A percentile compares a stretch with the other conserved stretches of the same genome.
Evolutionary conservation across 1,284 basidiomycete genomes (phyloP).

Genomic region (Hemileia vastatrix): DNA sequence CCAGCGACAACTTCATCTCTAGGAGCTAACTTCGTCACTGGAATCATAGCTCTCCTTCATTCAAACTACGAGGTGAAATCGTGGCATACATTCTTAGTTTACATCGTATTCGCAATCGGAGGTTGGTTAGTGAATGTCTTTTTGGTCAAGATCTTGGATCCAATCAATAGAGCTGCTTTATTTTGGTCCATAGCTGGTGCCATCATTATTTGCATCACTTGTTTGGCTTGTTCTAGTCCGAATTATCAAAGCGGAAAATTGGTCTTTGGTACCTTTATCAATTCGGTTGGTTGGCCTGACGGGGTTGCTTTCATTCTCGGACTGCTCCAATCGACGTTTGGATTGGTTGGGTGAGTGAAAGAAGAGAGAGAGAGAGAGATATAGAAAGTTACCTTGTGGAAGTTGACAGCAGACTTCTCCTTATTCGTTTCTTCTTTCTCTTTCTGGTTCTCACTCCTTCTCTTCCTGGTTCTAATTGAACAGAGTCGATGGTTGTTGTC

Average conservation of each 20-base stretch:
- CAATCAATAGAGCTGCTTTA: conserved; percentile 33
- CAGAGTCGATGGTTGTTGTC: conserved; percentile 38
- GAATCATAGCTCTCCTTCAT: conserved; percentile 45
- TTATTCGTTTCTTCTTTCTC: background rate
- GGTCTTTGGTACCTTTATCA: conserved; percentile 47
- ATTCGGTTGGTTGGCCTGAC: conserved; percentile 48
- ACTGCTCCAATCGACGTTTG: conserved; percentile 47
- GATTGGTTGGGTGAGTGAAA: conserved; percentile 46
- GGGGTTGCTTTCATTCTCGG: conserved; percentile 48
- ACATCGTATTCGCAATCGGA: conserved; percentile 30
- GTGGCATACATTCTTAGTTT: conserved; percentile 30
- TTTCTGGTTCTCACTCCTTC: too few species aligned
- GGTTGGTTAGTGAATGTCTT: conserved; percentile 45
- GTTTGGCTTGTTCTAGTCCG: conserved; percentile 41
- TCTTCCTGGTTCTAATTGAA: background rate
- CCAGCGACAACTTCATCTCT: conserved; percentile 30
- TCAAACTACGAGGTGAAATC: conserved; percentile 36
- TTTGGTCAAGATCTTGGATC: conserved; percentile 37
- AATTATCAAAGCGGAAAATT: conserved; percentile 45
- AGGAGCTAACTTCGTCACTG: conserved; percentile 44
- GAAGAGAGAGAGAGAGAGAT: too few species aligned
- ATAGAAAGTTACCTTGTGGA: background rate
- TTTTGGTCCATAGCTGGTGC: conserved; percentile 45
- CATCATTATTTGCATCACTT: conserved; percentile 45
- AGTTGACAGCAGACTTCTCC: background rate